phyloP scores from a whole-genome alignment of 192 early-diverging fungal genomes.

The Lobosporangium transversale region DNA sequence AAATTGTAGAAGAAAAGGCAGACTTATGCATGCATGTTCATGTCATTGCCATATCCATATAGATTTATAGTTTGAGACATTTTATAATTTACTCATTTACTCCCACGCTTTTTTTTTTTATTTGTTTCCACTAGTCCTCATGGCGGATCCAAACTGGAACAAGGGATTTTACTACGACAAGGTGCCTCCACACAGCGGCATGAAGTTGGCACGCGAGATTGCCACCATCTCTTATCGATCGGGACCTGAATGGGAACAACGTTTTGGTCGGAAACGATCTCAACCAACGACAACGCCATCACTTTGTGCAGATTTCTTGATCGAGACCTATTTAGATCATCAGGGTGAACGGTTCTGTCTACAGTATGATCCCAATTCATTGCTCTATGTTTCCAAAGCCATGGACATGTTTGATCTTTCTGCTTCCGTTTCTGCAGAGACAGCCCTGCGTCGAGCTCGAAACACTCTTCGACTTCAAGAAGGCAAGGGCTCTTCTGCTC shows the following conservation, averaged over 20 bases:
- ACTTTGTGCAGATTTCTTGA: conserved; percentile 92
- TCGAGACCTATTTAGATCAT: conserved; percentile 97
- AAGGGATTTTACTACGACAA: conserved; percentile 93
- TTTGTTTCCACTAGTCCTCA: conserved; percentile 68
- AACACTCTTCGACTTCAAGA: conserved; percentile 47
- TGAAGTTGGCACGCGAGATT: conserved; percentile 95
- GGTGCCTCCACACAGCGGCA: conserved; percentile 89
- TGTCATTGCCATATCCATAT: not conserved
- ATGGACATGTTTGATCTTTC: conserved; percentile 99
- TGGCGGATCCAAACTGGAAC: conserved; percentile 97
- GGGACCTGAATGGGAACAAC: conserved; percentile 97
- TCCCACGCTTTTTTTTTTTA: conserved; percentile 15
- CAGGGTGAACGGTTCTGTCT: conserved; percentile 94
- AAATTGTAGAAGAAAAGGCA: too few species aligned
- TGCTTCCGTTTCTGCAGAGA: conserved; percentile 54
- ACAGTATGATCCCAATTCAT: conserved; percentile 93
- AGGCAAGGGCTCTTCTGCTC: conserved; percentile 31
- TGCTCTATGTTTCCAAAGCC: conserved; percentile 94
- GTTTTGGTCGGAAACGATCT: conserved; percentile 89
- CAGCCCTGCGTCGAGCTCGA: conserved; percentile 52
- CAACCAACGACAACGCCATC: conserved; percentile 78
- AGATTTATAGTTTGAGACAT: not conserved
- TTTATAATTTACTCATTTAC: not conserved
- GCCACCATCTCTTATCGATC: conserved; percentile 94
- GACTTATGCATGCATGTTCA: too few species aligned